Evolutionary conservation across 345 rosid genomes (phyloP).

Genomic region (Lepidium didymum): DNA sequence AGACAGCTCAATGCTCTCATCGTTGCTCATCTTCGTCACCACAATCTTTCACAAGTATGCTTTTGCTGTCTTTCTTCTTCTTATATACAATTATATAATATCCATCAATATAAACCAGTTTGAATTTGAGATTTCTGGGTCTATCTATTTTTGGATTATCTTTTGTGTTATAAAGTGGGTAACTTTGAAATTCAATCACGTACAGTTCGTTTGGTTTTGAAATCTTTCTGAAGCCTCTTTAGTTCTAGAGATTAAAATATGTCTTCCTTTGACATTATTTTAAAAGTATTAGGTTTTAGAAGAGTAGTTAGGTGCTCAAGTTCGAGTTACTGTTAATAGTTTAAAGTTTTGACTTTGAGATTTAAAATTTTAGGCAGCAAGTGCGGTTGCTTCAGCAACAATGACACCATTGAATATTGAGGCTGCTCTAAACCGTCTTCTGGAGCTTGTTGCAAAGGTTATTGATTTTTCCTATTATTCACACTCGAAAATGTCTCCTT

Average conservation of each 20-base stretch:
- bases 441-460: conserved; percentile 82
- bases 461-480: background rate
- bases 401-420: conserved; percentile 73
- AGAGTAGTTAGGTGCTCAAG: conserved; percentile 2
- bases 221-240: background rate
- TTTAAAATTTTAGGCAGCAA: conserved; percentile 50
- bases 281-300: conserved; percentile 37
- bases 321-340: background rate
- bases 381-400: conserved; percentile 68
- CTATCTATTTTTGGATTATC: background rate
- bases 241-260: background rate
- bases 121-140: background rate
- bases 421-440: conserved; percentile 61
- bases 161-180: background rate
- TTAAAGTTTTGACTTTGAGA: conserved; percentile 11
- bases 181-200: background rate
- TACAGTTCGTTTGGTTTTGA: background rate
- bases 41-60: conserved; percentile 59
- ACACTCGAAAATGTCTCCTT: background rate
- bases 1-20: conserved; percentile 69
- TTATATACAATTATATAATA: background rate
- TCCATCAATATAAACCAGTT: background rate
- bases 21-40: conserved; percentile 83
- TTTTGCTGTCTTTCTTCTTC: background rate
- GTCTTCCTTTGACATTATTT: background rate